Conservation (phyloP, 116 monocot species). For the Trichopus zeylanicus region DNA sequence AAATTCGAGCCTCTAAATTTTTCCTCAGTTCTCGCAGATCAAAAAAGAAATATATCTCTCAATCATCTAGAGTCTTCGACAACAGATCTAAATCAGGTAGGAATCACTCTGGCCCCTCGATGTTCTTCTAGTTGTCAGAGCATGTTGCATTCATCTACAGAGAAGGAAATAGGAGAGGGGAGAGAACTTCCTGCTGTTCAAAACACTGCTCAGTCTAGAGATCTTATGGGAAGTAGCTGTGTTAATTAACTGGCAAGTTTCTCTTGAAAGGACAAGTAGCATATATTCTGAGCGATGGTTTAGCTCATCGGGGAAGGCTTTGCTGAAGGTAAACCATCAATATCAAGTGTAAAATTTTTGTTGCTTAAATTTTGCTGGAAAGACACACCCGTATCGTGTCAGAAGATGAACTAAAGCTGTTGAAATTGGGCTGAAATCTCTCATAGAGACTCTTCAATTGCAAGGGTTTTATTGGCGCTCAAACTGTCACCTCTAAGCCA, state of each 20-base stretch:
- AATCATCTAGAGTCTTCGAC: not conserved
- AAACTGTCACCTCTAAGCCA: not conserved
- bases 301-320: not conserved
- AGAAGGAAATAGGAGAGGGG: conserved; percentile 3
- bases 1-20: not conserved
- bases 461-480: not conserved
- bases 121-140: not conserved
- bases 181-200: not conserved
- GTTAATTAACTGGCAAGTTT: not conserved
- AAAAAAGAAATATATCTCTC: not conserved
- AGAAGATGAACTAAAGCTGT: too few species aligned
- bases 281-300: not conserved
- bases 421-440: not conserved
- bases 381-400: too few species aligned
- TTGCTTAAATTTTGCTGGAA: not conserved
- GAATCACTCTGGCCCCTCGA: not conserved
- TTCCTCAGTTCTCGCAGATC: not conserved
- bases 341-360: not conserved
- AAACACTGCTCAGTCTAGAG: too few species aligned
- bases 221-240: not conserved
- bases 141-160: conserved; percentile 1
- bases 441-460: not conserved
- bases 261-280: not conserved
- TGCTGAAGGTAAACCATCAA: not conserved
- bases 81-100: not conserved